A percentile compares a stretch with the other conserved stretches of the same genome.
Evolutionary conservation across 2,329 filamentous ascomycete genomes (phyloP).

Genomic region (Apiospora aurea): DNA sequence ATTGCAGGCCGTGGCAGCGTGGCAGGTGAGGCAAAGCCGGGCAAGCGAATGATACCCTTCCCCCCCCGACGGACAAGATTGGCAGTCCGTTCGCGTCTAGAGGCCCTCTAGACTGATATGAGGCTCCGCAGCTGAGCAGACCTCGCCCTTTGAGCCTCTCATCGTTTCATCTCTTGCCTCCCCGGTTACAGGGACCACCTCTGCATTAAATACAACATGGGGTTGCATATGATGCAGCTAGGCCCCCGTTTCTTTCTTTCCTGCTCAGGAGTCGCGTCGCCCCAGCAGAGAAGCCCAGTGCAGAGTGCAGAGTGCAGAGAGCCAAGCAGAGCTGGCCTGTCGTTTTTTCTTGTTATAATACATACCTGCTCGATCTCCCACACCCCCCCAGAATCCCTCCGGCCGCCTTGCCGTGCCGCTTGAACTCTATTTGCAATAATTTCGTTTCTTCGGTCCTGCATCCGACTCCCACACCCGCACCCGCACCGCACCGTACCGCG

Average conservation of each 20-base stretch:
- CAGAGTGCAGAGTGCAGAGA: no score
- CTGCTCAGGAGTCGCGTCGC: neutral
- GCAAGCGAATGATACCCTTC: neutral
- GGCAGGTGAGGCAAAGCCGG: neutral
- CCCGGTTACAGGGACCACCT: neutral
- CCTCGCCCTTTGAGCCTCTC: constrained; percentile 1
- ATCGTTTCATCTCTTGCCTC: constrained; percentile 2
- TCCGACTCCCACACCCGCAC: neutral
- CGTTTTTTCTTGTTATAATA: neutral
- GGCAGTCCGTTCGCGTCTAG: constrained; percentile 17
- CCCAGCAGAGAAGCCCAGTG: neutral
- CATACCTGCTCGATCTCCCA: neutral
- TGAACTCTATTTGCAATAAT: neutral
- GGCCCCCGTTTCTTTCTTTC: neutral
- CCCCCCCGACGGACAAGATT: neutral
- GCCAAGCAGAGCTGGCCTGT: neutral
- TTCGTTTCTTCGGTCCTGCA: constrained; percentile 11
- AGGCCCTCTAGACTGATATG: constrained; percentile 15
- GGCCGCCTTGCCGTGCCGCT: neutral
- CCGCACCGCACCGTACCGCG: neutral
- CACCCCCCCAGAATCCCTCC: neutral
- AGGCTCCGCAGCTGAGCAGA: constrained; percentile 6
- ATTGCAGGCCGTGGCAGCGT: neutral
- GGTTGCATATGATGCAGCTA: neutral
- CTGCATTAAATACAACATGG: constrained; percentile 16